These are phyloP conservation scores for Panellus pusillus DNA, from an alignment of 768 basidiomycete species.

Conservation along the genomic window DNA sequence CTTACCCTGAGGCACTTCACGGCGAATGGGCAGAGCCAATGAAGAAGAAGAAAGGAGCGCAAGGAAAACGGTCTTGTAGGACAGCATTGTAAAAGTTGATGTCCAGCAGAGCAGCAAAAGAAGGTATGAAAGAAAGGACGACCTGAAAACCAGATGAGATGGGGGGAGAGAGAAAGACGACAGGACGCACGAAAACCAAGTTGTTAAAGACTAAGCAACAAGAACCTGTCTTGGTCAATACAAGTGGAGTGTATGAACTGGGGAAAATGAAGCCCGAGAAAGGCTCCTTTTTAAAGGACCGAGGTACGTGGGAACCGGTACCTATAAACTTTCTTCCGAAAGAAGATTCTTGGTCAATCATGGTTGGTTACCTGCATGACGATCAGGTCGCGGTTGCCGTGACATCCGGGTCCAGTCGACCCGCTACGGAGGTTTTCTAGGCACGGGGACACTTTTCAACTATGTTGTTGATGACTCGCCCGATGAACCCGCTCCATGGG, in stretches of 20 bases:
- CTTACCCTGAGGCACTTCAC: conserved; percentile 69
- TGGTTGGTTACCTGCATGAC: conserved; percentile 2
- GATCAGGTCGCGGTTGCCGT: conserved; percentile 3
- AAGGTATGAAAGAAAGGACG: conserved; percentile 27
- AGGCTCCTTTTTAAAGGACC: conserved; percentile 6
- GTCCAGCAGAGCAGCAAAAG: conserved; percentile 26
- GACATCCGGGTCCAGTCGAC: neutral
- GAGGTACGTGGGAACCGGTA: conserved; percentile 1
- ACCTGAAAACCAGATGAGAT: conserved; percentile 18
- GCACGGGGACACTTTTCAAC: neutral
- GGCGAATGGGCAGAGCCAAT: conserved; percentile 46
- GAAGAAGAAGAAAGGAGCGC: conserved; percentile 36
- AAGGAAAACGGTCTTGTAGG: conserved; percentile 34
- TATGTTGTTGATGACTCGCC: no score
- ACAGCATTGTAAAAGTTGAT: conserved; percentile 34
- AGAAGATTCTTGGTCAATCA: neutral
- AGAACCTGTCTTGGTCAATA: conserved; percentile 57
- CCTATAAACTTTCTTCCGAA: neutral
- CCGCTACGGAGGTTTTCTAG: no score
- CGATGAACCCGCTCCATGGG: no score
- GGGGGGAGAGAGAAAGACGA: neutral
- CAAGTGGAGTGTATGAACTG: conserved; percentile 31
- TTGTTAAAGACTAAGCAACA: conserved; percentile 34
- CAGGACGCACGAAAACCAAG: conserved; percentile 30
- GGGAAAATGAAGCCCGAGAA: neutral